Evolutionary conservation across 495 filamentous ascomycete genomes (phyloP).

Genomic region (Hypoxylon rickii): DNA sequence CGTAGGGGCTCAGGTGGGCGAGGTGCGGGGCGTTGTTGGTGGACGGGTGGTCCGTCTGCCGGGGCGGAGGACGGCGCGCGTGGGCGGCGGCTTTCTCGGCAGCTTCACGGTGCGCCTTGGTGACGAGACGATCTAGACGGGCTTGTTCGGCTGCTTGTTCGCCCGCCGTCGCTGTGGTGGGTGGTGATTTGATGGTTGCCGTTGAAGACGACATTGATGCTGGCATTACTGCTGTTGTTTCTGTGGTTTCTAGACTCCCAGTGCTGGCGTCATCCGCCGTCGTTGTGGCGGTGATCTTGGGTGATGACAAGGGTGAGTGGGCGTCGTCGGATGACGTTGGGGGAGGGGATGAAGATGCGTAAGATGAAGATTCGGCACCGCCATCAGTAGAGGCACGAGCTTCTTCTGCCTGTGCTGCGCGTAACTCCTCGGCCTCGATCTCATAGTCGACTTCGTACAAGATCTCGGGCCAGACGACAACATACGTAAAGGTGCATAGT

Average conservation of each 20-base stretch:
- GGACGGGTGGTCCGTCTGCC: constrained; percentile 51
- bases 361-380: constrained; percentile 12
- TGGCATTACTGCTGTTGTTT: background rate
- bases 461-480: constrained; percentile 67
- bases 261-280: constrained; percentile 4
- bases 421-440: constrained; percentile 57
- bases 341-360: constrained; percentile 18
- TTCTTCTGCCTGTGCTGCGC: constrained; percentile 26
- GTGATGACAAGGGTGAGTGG: constrained; percentile 31
- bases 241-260: constrained; percentile 3
- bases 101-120: constrained; percentile 49
- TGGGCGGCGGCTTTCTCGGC: constrained; percentile 54
- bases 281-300: constrained; percentile 5
- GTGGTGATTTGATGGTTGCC: constrained; percentile 17
- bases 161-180: constrained; percentile 35
- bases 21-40: constrained; percentile 54
- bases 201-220: constrained; percentile 26
- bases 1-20: constrained; percentile 49
- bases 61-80: constrained; percentile 48
- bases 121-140: constrained; percentile 55
- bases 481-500: constrained; percentile 84
- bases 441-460: constrained; percentile 62
- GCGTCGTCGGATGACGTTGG: constrained; percentile 30
- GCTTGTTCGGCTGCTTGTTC: constrained; percentile 56
- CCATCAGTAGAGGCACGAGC: constrained; percentile 7